phyloP scores from a whole-genome alignment of 306 rosid genomes.

The Malus orientalis region DNA sequence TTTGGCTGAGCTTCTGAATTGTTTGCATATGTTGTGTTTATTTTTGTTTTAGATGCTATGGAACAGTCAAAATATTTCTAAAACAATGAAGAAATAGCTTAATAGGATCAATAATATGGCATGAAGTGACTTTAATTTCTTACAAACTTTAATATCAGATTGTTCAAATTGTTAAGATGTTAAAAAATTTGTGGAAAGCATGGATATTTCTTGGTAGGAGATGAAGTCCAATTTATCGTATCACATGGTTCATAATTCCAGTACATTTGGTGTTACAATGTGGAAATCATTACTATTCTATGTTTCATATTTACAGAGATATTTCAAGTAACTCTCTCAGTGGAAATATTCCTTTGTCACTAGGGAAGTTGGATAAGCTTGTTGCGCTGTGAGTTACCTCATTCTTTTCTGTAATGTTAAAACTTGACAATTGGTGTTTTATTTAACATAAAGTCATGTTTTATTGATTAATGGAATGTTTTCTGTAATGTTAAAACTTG shows the following conservation, averaged over 20 bases:
- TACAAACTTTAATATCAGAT: not conserved
- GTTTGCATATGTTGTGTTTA: not conserved
- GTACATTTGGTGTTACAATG: slow-evolving; percentile 13
- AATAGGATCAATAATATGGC: not conserved
- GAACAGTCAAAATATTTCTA: not conserved
- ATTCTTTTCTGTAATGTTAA: slow-evolving; percentile 5
- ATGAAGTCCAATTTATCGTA: not conserved
- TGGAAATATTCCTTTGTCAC: slow-evolving; percentile 71
- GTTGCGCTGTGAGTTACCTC: slow-evolving; percentile 50
- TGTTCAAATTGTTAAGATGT: not conserved
- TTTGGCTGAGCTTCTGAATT: not conserved
- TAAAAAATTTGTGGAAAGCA: not conserved
- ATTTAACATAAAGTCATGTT: not conserved
- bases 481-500: not conserved
- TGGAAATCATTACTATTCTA: slow-evolving; percentile 12
- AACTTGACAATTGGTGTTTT: not conserved
- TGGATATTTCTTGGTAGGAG: not conserved
- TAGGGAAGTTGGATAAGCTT: slow-evolving; percentile 74
- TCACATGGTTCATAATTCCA: not conserved
- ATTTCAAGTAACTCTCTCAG: slow-evolving; percentile 86
- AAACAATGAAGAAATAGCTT: not conserved
- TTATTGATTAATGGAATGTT: slow-evolving; percentile 8
- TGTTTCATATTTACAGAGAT: slow-evolving; percentile 53
- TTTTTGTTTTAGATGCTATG: not conserved
- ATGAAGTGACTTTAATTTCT: not conserved